These are phyloP conservation scores for Magnolia sinica DNA, from an alignment of 164 flowering plant genomes.

Conservation along the genomic window DNA sequence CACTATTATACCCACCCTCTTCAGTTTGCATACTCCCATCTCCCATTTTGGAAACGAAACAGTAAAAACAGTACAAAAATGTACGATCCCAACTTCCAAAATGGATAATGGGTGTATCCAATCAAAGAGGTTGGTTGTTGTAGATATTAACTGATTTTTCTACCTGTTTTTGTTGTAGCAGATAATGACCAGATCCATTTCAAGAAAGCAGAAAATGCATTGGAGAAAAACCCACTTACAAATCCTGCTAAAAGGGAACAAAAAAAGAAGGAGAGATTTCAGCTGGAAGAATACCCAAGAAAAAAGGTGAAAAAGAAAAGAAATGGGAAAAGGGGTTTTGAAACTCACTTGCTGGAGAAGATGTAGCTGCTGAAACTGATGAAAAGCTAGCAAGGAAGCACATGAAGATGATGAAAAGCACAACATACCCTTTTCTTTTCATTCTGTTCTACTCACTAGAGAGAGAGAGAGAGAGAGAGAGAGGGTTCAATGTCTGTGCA, in stretches of 20 bases:
- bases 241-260: constrained; percentile 50
- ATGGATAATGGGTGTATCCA: not conserved
- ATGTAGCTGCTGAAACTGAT: constrained; percentile 45
- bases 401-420: constrained; percentile 39
- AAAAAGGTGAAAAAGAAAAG: not conserved
- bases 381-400: constrained; percentile 38
- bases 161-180: constrained; percentile 73
- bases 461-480: not conserved
- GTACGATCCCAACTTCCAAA: not conserved
- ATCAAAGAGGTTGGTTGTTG: not conserved
- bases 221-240: constrained; percentile 68
- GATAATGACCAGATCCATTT: constrained; percentile 80
- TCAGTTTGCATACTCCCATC: not conserved
- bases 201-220: constrained; percentile 54
- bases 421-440: constrained; percentile 38
- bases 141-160: not conserved
- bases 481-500: constrained; percentile 23
- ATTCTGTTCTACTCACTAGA: constrained; percentile 12
- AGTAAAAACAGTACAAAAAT: not conserved
- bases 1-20: not conserved
- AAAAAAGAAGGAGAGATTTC: not conserved
- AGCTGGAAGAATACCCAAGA: constrained; percentile 2
- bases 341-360: constrained; percentile 73
- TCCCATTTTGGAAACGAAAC: not conserved
- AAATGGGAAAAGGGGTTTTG: not conserved